Conservation (phyloP, 306 rosid genomes). For the Urtica urens region DNA sequence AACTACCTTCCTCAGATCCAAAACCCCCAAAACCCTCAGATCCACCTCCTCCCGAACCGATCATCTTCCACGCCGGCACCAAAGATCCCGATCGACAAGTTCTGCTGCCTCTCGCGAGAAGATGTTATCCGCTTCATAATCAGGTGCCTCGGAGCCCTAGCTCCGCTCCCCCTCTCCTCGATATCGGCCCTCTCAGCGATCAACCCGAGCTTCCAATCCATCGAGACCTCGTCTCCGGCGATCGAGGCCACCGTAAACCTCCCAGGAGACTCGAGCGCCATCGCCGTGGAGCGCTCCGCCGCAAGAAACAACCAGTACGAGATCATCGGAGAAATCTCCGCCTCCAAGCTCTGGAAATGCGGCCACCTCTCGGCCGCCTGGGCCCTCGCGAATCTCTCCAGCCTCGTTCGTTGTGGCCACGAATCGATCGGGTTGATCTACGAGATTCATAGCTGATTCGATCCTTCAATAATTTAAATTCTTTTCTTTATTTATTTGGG, state of each 20-base stretch:
- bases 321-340: conserved; percentile 91
- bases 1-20: no score
- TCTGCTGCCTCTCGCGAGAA: conserved; percentile 90
- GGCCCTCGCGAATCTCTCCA: conserved; percentile 86
- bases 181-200: conserved; percentile 62
- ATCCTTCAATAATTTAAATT: no score
- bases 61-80: conserved; percentile 43
- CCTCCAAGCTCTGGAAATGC: conserved; percentile 89
- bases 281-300: conserved; percentile 63
- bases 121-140: conserved; percentile 86
- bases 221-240: conserved; percentile 66
- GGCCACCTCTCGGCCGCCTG: conserved; percentile 80
- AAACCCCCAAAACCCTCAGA: no score
- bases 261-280: conserved; percentile 65
- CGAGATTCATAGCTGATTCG: no score
- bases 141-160: conserved; percentile 94
- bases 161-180: conserved; percentile 90
- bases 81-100: conserved; percentile 37
- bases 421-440: no score
- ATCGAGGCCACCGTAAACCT: conserved; percentile 43
- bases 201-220: conserved; percentile 50
- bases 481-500: no score
- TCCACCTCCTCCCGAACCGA: conserved; percentile 32
- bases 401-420: no score
- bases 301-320: conserved; percentile 33